Base-by-base conservation (phyloP, 257 asterid species). In the Linderniella brevidens region DNA sequence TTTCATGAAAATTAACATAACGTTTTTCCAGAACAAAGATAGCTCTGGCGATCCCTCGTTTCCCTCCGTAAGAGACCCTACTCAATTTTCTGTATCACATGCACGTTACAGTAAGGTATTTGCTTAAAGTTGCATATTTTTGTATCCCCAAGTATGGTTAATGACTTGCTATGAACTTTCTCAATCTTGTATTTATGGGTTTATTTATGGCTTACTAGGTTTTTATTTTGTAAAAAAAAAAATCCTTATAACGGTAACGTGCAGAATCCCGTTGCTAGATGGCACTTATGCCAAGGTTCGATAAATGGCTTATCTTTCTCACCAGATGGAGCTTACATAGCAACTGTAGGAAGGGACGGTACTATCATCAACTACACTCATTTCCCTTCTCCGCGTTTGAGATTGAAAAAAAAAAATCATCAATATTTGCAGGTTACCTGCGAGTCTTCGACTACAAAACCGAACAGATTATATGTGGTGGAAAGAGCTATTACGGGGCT, bases 211-310 rank as follows among this genome's bases (percentile, higher is more conserved):
- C 32, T 25, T 25, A n/a, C 32, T 25, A 3, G 3, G 6, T 6
- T 25, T 25, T 25, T 25, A 25, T 25, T 3, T 25, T 6, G 32
- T 25, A 25, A 25, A 25, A 25, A 3, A 25, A 25, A 25, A 3
- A 25, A 25, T 25, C 32, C 32, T 2, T 25, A 25, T 25, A 25
- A 2, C 32, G 32, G 3, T 25, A 3, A 25, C 63, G 20, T 69
- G 76, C 92, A 88, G 98, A 84, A 88, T 69, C 98, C 98, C 45
- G 72, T 84, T 62, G 95, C 93, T 55, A 70, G 98, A 67, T 88
- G 98, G 98, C 98, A 88, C 66, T 67, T 88, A 65, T 81, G 95
- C 61, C 98, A 84, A 72, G 98, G 98, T 50, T 68, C 98, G 58
- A 69, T 88, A 42, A 88, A 88, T 56, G 75, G 77, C 72, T 55